Evolutionary conservation across 331 rosid genomes (phyloP).

Genomic region (Malus hybrid): DNA sequence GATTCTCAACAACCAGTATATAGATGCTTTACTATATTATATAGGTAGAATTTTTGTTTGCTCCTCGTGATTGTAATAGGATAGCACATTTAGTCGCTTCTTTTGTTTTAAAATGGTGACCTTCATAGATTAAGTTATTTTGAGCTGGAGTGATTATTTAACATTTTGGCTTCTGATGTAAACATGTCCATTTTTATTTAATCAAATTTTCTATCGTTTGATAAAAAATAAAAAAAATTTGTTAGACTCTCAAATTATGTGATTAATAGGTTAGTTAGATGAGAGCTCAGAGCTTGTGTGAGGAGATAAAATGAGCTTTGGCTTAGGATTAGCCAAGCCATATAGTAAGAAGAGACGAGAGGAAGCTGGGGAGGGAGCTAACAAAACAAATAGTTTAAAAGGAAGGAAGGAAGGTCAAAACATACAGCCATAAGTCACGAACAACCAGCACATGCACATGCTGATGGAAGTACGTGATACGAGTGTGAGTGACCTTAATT

Average conservation of each 20-base stretch:
- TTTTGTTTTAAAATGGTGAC: too few relatives aligned
- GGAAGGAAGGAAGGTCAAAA: conserved; percentile 6
- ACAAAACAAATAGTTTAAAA: neutral
- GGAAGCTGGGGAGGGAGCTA: neutral
- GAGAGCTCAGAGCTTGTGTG: neutral
- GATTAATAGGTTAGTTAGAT: neutral
- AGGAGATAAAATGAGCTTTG: neutral
- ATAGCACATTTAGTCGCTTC: too few relatives aligned
- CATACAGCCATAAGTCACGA: conserved; percentile 7
- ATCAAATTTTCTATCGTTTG: too few relatives aligned
- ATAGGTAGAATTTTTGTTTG: too few relatives aligned
- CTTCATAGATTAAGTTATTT: too few relatives aligned
- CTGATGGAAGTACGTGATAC: neutral
- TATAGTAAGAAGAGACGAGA: neutral
- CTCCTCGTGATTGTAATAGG: too few relatives aligned
- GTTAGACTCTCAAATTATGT: neutral
- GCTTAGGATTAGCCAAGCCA: conserved; percentile 13
- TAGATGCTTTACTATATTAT: neutral
- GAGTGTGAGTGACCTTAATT: neutral
- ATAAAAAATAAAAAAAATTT: too few relatives aligned
- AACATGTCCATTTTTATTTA: too few relatives aligned
- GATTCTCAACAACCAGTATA: too few relatives aligned
- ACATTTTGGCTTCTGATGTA: too few relatives aligned
- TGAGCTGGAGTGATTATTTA: too few relatives aligned
- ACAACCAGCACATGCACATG: conserved; percentile 8